Evolutionary conservation across 2,329 filamentous ascomycete genomes (phyloP).

Genomic region (Penicillium sp.): DNA sequence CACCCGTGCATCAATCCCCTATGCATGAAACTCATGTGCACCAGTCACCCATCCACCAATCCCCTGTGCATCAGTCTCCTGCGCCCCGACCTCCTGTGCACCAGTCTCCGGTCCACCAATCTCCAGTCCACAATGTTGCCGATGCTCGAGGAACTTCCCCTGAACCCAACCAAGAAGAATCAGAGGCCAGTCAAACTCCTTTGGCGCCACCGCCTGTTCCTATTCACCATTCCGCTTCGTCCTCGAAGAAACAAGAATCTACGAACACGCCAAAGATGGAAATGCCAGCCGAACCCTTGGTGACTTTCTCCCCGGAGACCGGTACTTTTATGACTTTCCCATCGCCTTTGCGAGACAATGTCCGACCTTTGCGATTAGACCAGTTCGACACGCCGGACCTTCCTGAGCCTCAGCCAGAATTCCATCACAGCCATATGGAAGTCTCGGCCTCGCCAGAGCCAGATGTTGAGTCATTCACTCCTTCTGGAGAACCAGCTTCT

Average conservation of each 20-base stretch:
- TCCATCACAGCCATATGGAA: constrained; percentile 7
- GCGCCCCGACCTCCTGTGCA: background rate
- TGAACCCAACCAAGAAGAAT: constrained; percentile 4
- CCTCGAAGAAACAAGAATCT: constrained; percentile 18
- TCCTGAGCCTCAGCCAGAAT: constrained; percentile 2
- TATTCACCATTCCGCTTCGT: constrained; percentile 2
- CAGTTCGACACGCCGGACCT: constrained; percentile 16
- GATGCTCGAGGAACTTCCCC: background rate
- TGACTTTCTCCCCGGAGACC: constrained; percentile 46
- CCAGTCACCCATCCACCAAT: background rate
- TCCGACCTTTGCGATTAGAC: constrained; percentile 23
- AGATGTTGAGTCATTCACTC: constrained; percentile 15
- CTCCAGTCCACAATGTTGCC: background rate
- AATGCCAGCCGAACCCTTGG: constrained; percentile 35
- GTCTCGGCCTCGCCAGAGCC: constrained; percentile 8
- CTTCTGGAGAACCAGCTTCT: constrained; percentile 13
- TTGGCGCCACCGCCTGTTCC: constrained; percentile 17
- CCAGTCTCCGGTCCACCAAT: background rate
- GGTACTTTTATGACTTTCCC: constrained; percentile 46
- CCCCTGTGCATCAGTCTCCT: background rate
- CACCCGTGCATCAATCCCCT: background rate
- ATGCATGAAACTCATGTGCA: background rate
- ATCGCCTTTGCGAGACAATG: constrained; percentile 36
- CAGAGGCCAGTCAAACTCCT: constrained; percentile 21
- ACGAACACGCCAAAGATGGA: constrained; percentile 22